Base-by-base conservation (phyloP, 495 filamentous ascomycete genomes). In the Xylaria castorea region DNA sequence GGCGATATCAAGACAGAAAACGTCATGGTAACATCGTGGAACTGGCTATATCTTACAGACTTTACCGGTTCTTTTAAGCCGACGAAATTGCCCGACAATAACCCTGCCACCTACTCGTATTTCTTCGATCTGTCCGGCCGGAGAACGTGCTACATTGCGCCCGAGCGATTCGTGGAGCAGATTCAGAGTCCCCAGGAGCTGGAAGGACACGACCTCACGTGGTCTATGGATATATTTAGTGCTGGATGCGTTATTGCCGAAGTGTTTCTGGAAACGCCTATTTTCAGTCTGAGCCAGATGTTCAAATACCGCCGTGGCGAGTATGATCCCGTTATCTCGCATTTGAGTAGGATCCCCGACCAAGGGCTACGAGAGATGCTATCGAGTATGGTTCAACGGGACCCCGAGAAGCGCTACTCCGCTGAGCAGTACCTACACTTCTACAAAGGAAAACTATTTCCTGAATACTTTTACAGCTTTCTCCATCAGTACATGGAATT, bases 151-250 rank as follows among this genome's bases (percentile, higher is more conserved):
- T 98, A 99, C 78, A 84, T 98, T 30, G 97, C 97, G 0, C 97
- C 97, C 12, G 97, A 99, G 80, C 87, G 97, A 34, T 99, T 99
- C 74, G 79, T 97, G 20, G 87, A 90, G 62, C 85, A 87, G 9
- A 90, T 80, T 20, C 80, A 82, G 69, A 80, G 86, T 66, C 84
- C 85, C 3, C 85, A 92, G 25, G 88, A 87, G 71, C 75, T 86
- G 34, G 74, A 78, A 62, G 76, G 73, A 25, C 75, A 80, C 42
- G 75, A 75, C n/a, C 75, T 80, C 34, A 87, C 83, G 20, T 97
- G 96, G 94, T 94, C 94, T 48, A 99, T 99, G 97, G 97, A 99
- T 79, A 92, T 99, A 36, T 99, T 99, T 83, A 98, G 96, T 82
- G 92, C 91, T 46, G 96, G 96, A 12, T 99, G 97, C 78, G 97